Evolutionary conservation across 1,284 basidiomycete genomes (phyloP), one percentile per base, ranked within the genome.

Genomic region (Mycosarcoma maydis): DNA sequence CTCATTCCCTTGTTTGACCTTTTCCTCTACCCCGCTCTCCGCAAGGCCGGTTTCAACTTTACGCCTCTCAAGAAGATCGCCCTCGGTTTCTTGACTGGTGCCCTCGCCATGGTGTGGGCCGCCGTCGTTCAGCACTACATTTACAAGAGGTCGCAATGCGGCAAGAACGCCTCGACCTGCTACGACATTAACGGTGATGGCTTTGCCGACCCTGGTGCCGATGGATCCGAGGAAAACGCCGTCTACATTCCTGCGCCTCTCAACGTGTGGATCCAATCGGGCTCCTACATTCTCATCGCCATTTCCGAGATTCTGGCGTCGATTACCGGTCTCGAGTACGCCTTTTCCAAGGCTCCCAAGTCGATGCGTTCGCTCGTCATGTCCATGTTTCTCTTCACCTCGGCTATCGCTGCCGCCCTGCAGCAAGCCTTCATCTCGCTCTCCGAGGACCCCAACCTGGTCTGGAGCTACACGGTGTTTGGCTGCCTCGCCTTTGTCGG

Each of bases 301-400:
- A 50, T 84, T 43, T 84, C 83, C 17, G 85, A 85, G 84, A 92
- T 94, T 77, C 86, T 94, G 49, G 90, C 91, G 1, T 90, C 89
- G 9, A 91, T 94, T 82, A 92, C 91, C 17, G 83, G 83, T 47
- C 77, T 85, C 69, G 92, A 94, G 82, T 92, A 92, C 80, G 92
- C 91, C n/a, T 92, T 90, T 84, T 91, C 90, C 58, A 92, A 82
- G 70, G 83, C 83, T 9, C 83, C 83, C 50, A 80, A 75, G 56
- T 80, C 78, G 58, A 83, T 84, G 83, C 75, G 81, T 8, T 83
- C 81, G 27, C 76, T 84, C 32, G 80, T 83, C 49, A 82, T 80
- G 78, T 62, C 61, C 26, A 50, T 76, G 39, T 77, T 81, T 90
- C 83, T 92, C 34, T 91, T 92, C 84, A 88, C 83, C 80, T 86